A percentile compares a stretch with the other conserved stretches of the same genome.
phyloP scores from a whole-genome alignment of 352 stramenopile species.

The Pythium pyrilobum region DNA sequence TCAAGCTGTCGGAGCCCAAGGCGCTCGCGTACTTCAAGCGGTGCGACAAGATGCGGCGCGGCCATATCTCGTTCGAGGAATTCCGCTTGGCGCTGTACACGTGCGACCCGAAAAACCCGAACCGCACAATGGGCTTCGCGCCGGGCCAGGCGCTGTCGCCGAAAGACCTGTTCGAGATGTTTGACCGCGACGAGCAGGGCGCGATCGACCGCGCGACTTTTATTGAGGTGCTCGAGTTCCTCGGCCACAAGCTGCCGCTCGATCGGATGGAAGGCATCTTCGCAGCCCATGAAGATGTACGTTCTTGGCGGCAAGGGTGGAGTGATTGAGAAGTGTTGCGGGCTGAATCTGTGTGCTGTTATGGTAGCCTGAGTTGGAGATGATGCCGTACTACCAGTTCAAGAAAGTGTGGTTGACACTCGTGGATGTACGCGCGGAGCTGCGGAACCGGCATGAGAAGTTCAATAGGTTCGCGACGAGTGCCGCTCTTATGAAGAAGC shows the following conservation, averaged over 20 bases:
- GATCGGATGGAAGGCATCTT: conserved; percentile 68
- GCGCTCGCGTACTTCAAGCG: conserved; percentile 72
- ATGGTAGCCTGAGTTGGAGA: conserved; percentile 48
- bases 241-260: conserved; percentile 56
- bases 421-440: conserved; percentile 60
- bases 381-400: conserved; percentile 68
- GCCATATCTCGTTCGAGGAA: conserved; percentile 76
- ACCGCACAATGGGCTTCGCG: conserved; percentile 57
- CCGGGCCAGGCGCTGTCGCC: conserved; percentile 61
- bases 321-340: background rate
- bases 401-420: conserved; percentile 67
- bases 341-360: background rate
- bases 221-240: conserved; percentile 59
- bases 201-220: conserved; percentile 63
- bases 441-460: conserved; percentile 46
- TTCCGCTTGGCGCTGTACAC: conserved; percentile 74
- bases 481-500: conserved; percentile 47
- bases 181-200: conserved; percentile 65
- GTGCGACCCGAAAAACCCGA: conserved; percentile 76
- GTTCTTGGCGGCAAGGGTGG: background rate
- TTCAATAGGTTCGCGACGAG: conserved; percentile 66
- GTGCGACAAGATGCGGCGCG: conserved; percentile 56
- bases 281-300: conserved; percentile 59
- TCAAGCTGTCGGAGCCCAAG: conserved; percentile 66
- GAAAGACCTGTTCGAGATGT: conserved; percentile 82